phyloP scores from a whole-genome alignment of 1,139 yeast genomes.

The Candida pseudocylindracea region DNA sequence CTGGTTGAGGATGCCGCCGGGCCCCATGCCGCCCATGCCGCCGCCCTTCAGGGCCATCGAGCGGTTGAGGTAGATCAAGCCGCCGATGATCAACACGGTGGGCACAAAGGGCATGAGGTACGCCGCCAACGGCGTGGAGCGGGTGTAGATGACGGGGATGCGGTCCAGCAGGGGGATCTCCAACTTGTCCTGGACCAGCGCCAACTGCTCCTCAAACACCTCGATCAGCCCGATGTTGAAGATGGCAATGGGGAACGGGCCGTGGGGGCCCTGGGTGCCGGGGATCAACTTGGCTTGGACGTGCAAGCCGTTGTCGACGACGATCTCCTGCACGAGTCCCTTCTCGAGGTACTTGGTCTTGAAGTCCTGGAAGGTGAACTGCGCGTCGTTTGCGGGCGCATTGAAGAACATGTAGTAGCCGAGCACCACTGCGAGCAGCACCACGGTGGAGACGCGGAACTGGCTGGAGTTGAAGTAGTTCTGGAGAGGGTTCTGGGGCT shows the following conservation, averaged over 20 bases:
- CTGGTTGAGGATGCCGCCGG: constrained; percentile 40
- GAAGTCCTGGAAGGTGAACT: constrained; percentile 1
- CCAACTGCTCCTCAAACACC: constrained; percentile 70
- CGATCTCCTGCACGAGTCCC: background rate
- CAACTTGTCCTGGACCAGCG: constrained; percentile 48
- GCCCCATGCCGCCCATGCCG: constrained; percentile 23
- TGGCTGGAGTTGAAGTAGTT: too few species aligned
- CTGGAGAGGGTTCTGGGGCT: too few species aligned
- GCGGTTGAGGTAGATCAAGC: constrained; percentile 53
- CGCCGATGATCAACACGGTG: constrained; percentile 66
- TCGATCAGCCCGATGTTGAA: constrained; percentile 88
- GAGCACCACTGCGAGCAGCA: too few species aligned
- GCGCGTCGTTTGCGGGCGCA: too few species aligned
- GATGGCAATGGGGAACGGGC: background rate
- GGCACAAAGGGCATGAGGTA: constrained; percentile 61
- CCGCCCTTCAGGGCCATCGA: constrained; percentile 11
- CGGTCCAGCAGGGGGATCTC: constrained; percentile 40
- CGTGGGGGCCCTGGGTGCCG: background rate
- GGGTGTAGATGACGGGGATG: constrained; percentile 65
- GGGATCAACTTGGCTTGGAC: background rate
- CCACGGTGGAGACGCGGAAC: too few species aligned
- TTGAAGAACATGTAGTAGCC: too few species aligned
- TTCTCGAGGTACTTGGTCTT: background rate
- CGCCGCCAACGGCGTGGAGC: constrained; percentile 41
- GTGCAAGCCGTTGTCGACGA: background rate